A percentile compares a stretch with the other conserved stretches of the same genome.
Evolutionary conservation across 108 stramenopile genomes (phyloP).

Genomic region (Epithemia pelagica): DNA sequence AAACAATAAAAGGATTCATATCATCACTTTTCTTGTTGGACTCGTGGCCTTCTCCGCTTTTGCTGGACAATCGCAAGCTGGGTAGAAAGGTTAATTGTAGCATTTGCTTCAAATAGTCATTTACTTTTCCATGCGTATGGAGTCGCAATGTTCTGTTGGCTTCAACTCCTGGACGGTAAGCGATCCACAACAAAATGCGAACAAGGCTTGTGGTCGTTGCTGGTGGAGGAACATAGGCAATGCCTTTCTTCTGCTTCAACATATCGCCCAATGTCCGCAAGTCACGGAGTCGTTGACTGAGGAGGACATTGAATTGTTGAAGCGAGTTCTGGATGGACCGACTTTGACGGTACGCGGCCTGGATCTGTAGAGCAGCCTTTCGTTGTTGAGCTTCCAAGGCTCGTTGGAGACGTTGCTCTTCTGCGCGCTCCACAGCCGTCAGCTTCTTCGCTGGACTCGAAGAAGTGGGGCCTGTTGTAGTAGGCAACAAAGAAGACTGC

Average conservation of each 20-base stretch:
- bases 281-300: constrained; percentile 53
- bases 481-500: neutral
- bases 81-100: neutral
- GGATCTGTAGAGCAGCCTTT: constrained; percentile 39
- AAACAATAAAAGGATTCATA: constrained; percentile 53
- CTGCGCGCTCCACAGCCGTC: constrained; percentile 38
- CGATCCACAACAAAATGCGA: constrained; percentile 53
- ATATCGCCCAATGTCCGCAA: constrained; percentile 36
- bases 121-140: neutral
- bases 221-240: constrained; percentile 60
- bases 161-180: constrained; percentile 6
- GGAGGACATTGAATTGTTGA: constrained; percentile 26
- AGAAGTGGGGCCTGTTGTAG: neutral
- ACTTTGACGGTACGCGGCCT: constrained; percentile 48
- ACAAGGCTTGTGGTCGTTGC: constrained; percentile 54
- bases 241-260: constrained; percentile 32
- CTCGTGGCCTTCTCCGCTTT: no score
- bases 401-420: constrained; percentile 61
- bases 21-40: constrained; percentile 12
- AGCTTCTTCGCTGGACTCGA: constrained; percentile 1
- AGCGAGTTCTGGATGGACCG: constrained; percentile 25
- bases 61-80: neutral
- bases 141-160: neutral
- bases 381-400: constrained; percentile 29
- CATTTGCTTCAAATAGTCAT: neutral